Evolutionary conservation across 805 yeast species (phyloP).

Genomic region (Nakazawaea holstii): DNA sequence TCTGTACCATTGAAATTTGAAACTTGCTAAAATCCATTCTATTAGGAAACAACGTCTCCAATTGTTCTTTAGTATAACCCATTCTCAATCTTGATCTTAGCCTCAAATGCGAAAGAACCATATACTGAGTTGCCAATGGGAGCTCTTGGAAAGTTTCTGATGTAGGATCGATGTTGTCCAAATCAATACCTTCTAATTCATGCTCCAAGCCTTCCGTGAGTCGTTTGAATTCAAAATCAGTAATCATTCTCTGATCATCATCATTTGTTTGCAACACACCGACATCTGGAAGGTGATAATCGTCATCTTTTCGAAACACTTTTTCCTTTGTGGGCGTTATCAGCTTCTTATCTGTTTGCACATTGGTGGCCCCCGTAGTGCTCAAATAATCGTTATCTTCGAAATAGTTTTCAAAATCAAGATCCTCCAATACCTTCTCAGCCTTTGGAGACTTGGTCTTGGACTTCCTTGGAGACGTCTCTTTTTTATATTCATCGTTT

Average conservation of each 20-base stretch:
- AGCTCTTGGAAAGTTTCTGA: slow-evolving; percentile 70
- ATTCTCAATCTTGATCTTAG: slow-evolving; percentile 83
- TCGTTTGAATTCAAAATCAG: slow-evolving; percentile 66
- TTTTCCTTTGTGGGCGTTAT: slow-evolving; percentile 15
- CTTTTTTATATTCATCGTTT: slow-evolving; percentile 18
- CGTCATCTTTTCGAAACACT: slow-evolving; percentile 59
- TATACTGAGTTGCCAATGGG: slow-evolving; percentile 86
- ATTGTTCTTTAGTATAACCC: slow-evolving; percentile 92
- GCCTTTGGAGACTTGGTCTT: slow-evolving; percentile 7
- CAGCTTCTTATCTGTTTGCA: not conserved
- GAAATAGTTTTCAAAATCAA: slow-evolving; percentile 10
- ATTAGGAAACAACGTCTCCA: slow-evolving; percentile 74
- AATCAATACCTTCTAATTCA: slow-evolving; percentile 63
- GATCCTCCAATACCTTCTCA: slow-evolving; percentile 22
- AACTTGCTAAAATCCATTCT: slow-evolving; percentile 88
- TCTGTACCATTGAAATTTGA: slow-evolving; percentile 89
- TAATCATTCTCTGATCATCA: slow-evolving; percentile 67
- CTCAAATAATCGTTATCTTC: slow-evolving; percentile 7
- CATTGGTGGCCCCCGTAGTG: not conserved
- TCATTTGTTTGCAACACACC: slow-evolving; percentile 46
- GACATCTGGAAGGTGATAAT: slow-evolving; percentile 77
- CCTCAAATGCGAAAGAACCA: slow-evolving; percentile 77
- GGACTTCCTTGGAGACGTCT: slow-evolving; percentile 2
- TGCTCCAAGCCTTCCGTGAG: slow-evolving; percentile 50
- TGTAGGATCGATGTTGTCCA: slow-evolving; percentile 75